Evolutionary conservation across 1,284 basidiomycete genomes (phyloP).

Genomic region (Fomitopsis betulina): DNA sequence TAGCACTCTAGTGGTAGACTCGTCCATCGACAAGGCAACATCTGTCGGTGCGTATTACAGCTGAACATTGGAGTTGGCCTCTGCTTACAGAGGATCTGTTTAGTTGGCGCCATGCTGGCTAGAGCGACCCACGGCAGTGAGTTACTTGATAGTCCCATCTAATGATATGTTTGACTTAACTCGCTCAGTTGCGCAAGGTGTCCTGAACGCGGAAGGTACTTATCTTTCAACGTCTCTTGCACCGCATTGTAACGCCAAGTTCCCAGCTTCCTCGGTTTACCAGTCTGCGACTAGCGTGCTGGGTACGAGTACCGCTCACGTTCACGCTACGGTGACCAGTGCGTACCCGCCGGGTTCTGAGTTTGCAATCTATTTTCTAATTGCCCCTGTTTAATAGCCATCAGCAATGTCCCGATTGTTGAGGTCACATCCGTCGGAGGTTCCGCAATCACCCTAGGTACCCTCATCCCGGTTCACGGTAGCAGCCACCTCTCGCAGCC

Average conservation of each 20-base stretch:
- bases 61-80: not conserved
- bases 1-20: conserved; percentile 6
- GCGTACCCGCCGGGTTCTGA: not conserved
- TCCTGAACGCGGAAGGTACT: not conserved
- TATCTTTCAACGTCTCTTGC: not conserved
- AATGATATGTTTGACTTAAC: not conserved
- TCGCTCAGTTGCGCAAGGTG: not conserved
- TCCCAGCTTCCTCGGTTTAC: conserved; percentile 10
- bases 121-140: conserved; percentile 8
- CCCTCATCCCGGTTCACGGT: conserved; percentile 5
- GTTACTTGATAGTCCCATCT: not conserved
- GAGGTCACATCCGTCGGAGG: conserved; percentile 23
- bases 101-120: not conserved
- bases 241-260: not conserved
- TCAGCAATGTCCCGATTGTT: conserved; percentile 19
- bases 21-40: conserved; percentile 8
- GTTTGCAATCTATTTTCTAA: not conserved
- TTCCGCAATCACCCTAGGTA: conserved; percentile 18
- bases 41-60: conserved; percentile 4
- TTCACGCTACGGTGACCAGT: conserved; percentile 17
- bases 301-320: conserved; percentile 14
- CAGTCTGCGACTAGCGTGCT: conserved; percentile 10
- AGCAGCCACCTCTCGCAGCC: conserved; percentile 2
- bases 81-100: not conserved
- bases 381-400: conserved; percentile 6